These are phyloP conservation scores for Basidioascus undulatus DNA, from an alignment of 768 basidiomycete genomes.

Conservation along the genomic window DNA sequence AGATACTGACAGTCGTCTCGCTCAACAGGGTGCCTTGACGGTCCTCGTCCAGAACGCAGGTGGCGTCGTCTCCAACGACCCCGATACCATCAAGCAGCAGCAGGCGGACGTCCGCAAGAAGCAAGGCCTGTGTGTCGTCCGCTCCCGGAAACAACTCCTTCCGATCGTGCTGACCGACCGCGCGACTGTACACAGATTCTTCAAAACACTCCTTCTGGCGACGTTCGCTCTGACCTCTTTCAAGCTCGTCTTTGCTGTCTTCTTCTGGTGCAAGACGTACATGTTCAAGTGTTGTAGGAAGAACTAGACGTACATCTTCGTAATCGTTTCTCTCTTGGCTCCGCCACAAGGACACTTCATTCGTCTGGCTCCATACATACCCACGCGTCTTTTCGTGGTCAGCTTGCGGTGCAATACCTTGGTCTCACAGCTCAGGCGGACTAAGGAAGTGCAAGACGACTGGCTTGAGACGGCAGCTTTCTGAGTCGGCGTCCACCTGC, in stretches of 20 bases:
- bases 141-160: no score
- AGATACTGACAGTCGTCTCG: background rate
- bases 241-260: slow-evolving; percentile 54
- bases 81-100: slow-evolving; percentile 14
- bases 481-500: no score
- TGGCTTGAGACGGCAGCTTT: no score
- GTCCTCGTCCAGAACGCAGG: slow-evolving; percentile 54
- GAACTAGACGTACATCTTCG: no score
- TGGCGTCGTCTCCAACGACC: slow-evolving; percentile 26
- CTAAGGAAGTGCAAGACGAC: no score
- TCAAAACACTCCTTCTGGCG: slow-evolving; percentile 52
- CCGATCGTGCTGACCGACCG: background rate
- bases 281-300: slow-evolving; percentile 57
- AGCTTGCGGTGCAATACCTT: no score
- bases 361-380: no score
- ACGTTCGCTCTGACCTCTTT: slow-evolving; percentile 48
- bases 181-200: slow-evolving; percentile 28
- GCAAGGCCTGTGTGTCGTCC: no score
- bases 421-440: no score
- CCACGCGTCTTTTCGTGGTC: no score
- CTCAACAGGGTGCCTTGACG: slow-evolving; percentile 25
- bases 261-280: slow-evolving; percentile 60
- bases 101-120: slow-evolving; percentile 24
- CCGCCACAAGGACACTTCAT: no score
- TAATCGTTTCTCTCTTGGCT: no score